A percentile compares a stretch with the other conserved stretches of the same genome.
These are phyloP conservation scores for Truncatella angustata DNA, from an alignment of 2,329 filamentous ascomycete genomes.

Conservation along the genomic window DNA sequence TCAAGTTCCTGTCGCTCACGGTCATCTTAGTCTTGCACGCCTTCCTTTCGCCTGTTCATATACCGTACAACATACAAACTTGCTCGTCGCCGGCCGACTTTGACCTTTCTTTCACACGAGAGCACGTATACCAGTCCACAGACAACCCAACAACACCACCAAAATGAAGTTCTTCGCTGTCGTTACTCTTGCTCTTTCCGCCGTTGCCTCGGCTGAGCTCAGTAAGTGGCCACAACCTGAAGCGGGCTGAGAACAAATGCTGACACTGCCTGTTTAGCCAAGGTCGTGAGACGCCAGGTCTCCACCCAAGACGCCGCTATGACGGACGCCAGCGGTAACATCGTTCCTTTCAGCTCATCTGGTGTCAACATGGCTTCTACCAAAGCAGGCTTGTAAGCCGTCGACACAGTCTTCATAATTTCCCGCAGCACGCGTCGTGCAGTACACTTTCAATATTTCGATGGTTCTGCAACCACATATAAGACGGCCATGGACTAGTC, in stretches of 20 bases:
- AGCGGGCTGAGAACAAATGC: neutral
- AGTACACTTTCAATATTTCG: too few species aligned
- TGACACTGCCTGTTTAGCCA: slow-evolving; percentile 22
- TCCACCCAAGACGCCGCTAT: slow-evolving; percentile 38
- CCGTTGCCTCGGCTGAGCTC: slow-evolving; percentile 42
- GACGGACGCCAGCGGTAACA: slow-evolving; percentile 42
- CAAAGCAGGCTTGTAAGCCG: slow-evolving; percentile 33
- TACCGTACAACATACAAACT: slow-evolving; percentile 24
- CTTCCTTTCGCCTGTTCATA: slow-evolving; percentile 20
- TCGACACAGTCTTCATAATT: neutral
- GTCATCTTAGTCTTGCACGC: slow-evolving; percentile 15
- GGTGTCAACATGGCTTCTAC: slow-evolving; percentile 40
- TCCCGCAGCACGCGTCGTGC: too few species aligned
- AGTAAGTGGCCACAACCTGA: slow-evolving; percentile 18
- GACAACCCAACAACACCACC: slow-evolving; percentile 21
- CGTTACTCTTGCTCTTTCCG: slow-evolving; percentile 45
- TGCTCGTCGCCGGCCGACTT: slow-evolving; percentile 54
- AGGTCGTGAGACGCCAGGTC: slow-evolving; percentile 32
- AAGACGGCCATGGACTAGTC: too few species aligned
- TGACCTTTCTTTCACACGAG: slow-evolving; percentile 28
- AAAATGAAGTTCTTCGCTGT: slow-evolving; percentile 54
- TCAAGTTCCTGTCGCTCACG: slow-evolving; percentile 17
- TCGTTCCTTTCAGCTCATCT: slow-evolving; percentile 42
- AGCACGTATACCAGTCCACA: slow-evolving; percentile 14
- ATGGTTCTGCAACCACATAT: too few species aligned